A percentile compares a stretch with the other conserved stretches of the same genome.
phyloP scores from a whole-genome alignment of 1,284 basidiomycete species.

The Ceratobasidium sp. region DNA sequence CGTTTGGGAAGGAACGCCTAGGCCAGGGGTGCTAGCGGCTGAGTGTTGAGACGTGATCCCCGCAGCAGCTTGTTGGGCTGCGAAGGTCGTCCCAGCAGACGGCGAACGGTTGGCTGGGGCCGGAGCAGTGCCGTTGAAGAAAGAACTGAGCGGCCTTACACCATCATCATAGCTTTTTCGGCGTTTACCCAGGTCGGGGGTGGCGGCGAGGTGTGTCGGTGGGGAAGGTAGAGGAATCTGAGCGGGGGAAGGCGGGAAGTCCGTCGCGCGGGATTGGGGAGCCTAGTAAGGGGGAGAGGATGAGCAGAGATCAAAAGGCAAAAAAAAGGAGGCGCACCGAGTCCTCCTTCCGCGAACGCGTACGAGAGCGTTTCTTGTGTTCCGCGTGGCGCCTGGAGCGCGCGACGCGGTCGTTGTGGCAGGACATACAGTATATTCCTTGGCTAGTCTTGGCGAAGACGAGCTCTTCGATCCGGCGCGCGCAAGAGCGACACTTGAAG shows the following conservation, averaged over 20 bases:
- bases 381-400: conserved; percentile 91
- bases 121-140: conserved; percentile 31
- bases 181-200: conserved; percentile 53
- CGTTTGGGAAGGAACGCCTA: background rate
- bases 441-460: conserved; percentile 99
- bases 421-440: conserved; percentile 99
- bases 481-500: conserved; percentile 97
- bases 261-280: conserved; percentile 26
- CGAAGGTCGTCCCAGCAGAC: background rate
- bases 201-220: conserved; percentile 25
- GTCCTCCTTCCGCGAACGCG: conserved; percentile 46
- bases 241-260: background rate
- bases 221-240: conserved; percentile 17
- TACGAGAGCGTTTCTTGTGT: conserved; percentile 63
- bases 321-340: conserved; percentile 36
- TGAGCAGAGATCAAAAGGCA: background rate
- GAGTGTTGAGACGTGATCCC: background rate
- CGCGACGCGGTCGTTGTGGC: conserved; percentile 97
- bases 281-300: background rate
- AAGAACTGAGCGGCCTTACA: conserved; percentile 52
- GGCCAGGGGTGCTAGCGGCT: background rate
- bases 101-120: conserved; percentile 1
- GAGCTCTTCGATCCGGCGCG: conserved; percentile 94
- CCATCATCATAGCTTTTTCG: conserved; percentile 74
- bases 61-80: conserved; percentile 13